Conservation (phyloP, 805 yeast species). For the Saccharomycopsis sp. region DNA sequence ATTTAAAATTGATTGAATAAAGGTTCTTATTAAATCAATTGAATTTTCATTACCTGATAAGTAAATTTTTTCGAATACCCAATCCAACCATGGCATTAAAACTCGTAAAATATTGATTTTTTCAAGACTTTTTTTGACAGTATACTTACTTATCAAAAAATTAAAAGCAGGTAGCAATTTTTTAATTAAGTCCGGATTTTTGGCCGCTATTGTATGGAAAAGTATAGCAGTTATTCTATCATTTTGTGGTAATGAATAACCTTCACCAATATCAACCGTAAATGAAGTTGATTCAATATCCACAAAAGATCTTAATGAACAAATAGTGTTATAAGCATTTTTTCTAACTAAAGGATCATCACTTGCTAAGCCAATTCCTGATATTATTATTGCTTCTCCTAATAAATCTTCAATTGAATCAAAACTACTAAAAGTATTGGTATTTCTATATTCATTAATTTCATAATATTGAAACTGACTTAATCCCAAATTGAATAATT, state of each 20-base stretch:
- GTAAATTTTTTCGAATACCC: constrained; percentile 37
- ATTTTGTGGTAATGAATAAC: constrained; percentile 12
- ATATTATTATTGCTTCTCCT: constrained; percentile 53
- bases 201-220: not conserved
- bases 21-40: constrained; percentile 11
- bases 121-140: not conserved
- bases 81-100: constrained; percentile 66
- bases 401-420: constrained; percentile 33
- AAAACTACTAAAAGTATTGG: constrained; percentile 21
- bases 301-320: constrained; percentile 50
- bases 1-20: constrained; percentile 46
- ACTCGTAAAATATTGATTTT: constrained; percentile 19
- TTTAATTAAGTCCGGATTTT: too few species aligned
- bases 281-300: constrained; percentile 47
- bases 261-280: constrained; percentile 3
- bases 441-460: constrained; percentile 2
- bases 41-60: not conserved
- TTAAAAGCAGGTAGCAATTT: constrained; percentile 3
- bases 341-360: constrained; percentile 49
- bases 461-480: constrained; percentile 1
- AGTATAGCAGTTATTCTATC: constrained; percentile 40
- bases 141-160: constrained; percentile 22
- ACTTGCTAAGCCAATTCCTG: constrained; percentile 52
- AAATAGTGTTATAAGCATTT: constrained; percentile 52
- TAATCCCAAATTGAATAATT: constrained; percentile 7